Base-by-base conservation (phyloP, 2,329 filamentous ascomycete genomes). In the Beauveria sp. region DNA sequence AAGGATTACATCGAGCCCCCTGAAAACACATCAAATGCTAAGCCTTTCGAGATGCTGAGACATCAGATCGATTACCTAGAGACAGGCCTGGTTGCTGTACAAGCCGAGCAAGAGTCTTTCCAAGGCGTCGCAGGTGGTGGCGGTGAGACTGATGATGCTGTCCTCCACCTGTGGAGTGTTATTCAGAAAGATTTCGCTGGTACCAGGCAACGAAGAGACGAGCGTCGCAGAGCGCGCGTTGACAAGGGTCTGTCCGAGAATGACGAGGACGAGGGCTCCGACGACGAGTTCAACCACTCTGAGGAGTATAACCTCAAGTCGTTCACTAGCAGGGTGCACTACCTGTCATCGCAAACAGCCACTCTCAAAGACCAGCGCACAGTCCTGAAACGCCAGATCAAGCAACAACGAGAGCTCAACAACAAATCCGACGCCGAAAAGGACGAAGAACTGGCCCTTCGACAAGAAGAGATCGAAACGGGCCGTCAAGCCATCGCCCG, bases 341-440 rank as follows among this genome's bases (percentile, higher is more conserved):
- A 86, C 76, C 78, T 97, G 5, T 91, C 92, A 70, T 80, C 81
- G 46, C 89, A 91, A 62, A 84, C 91, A n/a, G 88, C 87, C 20
- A 84, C 84, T 22, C 78, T 97, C 42, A 87, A 90, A 64, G 90
- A 96, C 67, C 93, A 98, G 71, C 96, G 96, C 71, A 85, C 86
- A 54, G 93, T 96, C 24, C 81, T 98, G 9, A 89, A 93, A 69
- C 86, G 92, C 49, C 93, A 98, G 72, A 93, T 97, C 69, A 93
- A 96, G 76, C 93, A 98, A 72, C 93, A 98, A 75, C 89, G 93
- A 62, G 91, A 96, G 70, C 82, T 97, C 62, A 96, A 96, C 75
- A 92, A 82, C 77, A 93, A 93, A 70, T 92, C 91, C 1, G 91
- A 96, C 66, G 80, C 84, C 22, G 82, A 87, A 63, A 85, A 87